Conservation (phyloP, 2,329 filamentous ascomycete species). For the Aspergillus tanneri region DNA sequence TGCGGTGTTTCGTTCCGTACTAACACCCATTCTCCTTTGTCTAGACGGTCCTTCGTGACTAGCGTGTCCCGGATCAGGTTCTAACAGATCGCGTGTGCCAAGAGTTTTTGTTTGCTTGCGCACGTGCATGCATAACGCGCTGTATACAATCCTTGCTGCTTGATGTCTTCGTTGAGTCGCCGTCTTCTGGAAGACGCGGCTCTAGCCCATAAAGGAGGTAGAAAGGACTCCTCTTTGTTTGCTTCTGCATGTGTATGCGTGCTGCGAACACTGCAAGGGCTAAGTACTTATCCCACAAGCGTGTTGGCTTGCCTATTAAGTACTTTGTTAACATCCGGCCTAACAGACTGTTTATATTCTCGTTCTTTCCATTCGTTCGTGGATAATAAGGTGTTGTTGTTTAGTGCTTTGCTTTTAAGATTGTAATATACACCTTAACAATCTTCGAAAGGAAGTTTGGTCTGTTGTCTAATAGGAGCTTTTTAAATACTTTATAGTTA, state of each 20-base stretch:
- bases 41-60: not conserved
- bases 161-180: not conserved
- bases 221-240: not conserved
- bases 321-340: no score
- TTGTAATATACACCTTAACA: no score
- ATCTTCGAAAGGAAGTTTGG: no score
- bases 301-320: no score
- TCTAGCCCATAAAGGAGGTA: not conserved
- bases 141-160: not conserved
- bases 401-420: no score
- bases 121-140: no score
- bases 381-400: no score
- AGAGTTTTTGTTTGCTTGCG: not conserved
- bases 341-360: no score
- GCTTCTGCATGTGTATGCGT: not conserved
- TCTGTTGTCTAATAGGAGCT: no score
- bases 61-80: not conserved
- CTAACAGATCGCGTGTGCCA: not conserved
- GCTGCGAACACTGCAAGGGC: not conserved
- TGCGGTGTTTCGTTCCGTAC: not conserved
- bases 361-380: no score
- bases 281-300: no score
- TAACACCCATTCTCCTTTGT: not conserved
- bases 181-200: not conserved
- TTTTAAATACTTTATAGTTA: no score